Percentiles rank a stretch among this genome's conserved stretches.
phyloP scores from a whole-genome alignment of 805 yeast genomes.

The Teunomyces lycoperdinae region DNA sequence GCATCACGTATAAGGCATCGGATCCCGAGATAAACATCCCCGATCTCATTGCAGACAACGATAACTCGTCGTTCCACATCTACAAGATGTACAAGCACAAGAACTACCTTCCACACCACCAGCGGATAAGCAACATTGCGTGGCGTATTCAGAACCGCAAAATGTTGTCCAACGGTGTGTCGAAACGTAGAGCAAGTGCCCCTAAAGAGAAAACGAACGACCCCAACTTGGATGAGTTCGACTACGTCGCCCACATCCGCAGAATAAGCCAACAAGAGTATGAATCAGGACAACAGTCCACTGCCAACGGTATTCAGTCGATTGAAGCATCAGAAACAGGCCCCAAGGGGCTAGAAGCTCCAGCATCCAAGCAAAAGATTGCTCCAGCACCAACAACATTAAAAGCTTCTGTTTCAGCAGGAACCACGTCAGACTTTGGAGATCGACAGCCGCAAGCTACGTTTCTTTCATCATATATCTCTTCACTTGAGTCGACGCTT shows the following conservation, averaged over 20 bases:
- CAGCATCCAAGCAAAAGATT: background rate
- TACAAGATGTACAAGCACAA: slow-evolving; percentile 43
- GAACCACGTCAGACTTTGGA: background rate
- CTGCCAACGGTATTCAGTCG: too few relatives aligned
- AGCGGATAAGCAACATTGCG: slow-evolving; percentile 42
- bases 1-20: slow-evolving; percentile 9
- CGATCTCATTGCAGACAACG: slow-evolving; percentile 28
- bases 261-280: slow-evolving; percentile 40
- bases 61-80: slow-evolving; percentile 35
- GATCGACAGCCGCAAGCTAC: slow-evolving; percentile 4
- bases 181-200: background rate
- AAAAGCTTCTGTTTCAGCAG: slow-evolving; percentile 1
- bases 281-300: background rate
- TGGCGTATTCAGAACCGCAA: slow-evolving; percentile 45
- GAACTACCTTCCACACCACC: slow-evolving; percentile 39
- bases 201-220: slow-evolving; percentile 14
- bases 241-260: slow-evolving; percentile 45
- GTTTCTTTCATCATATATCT: slow-evolving; percentile 37
- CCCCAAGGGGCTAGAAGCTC: slow-evolving; percentile 4
- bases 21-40: slow-evolving; percentile 6
- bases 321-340: too few relatives aligned
- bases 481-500: slow-evolving; percentile 35
- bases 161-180: slow-evolving; percentile 10
- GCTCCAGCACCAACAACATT: slow-evolving; percentile 5
- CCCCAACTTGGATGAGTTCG: slow-evolving; percentile 39